Evolutionary conservation across 2,329 filamentous ascomycete genomes (phyloP).

Genomic region (Amesomyces nigricolor): DNA sequence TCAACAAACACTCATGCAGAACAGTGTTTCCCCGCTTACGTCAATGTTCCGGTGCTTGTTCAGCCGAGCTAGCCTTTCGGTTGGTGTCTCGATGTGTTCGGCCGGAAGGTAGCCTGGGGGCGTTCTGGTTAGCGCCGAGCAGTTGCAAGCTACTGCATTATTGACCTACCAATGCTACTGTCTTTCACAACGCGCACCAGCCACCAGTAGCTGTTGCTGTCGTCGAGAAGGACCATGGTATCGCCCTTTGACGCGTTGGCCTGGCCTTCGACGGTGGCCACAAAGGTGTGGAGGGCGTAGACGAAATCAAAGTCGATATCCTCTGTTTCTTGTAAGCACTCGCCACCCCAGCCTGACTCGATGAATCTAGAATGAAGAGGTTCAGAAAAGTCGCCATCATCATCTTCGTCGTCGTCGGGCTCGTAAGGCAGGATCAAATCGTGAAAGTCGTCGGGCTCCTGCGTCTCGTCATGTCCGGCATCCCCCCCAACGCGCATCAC

Average conservation of each 20-base stretch:
- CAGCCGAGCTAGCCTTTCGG: conserved; percentile 82
- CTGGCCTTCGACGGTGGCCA: conserved; percentile 95
- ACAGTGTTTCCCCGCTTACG: conserved; percentile 48
- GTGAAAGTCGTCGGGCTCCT: conserved; percentile 18
- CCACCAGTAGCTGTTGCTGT: conserved; percentile 99
- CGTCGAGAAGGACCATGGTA: conserved; percentile 95
- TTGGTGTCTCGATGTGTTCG: conserved; percentile 97
- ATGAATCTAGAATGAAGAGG: conserved; percentile 55
- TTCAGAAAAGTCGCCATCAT: conserved; percentile 57
- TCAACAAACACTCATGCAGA: conserved; percentile 23
- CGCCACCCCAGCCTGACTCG: conserved; percentile 67
- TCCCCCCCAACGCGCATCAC: background rate
- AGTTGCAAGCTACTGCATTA: background rate
- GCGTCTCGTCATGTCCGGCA: background rate
- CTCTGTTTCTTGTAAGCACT: conserved; percentile 90
- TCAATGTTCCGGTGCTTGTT: conserved; percentile 99
- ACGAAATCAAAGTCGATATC: conserved; percentile 99
- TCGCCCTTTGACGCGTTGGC: conserved; percentile 98
- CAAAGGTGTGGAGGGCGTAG: conserved; percentile 95
- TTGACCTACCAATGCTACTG: conserved; percentile 70
- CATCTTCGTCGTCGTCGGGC: conserved; percentile 43
- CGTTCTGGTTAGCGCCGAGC: conserved; percentile 21
- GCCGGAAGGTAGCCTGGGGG: conserved; percentile 81
- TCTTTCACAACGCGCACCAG: conserved; percentile 95
- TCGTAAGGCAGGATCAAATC: conserved; percentile 43